Evolutionary conservation across 441 rosid genomes (phyloP).

Genomic region (Gossypium schwendimanii): DNA sequence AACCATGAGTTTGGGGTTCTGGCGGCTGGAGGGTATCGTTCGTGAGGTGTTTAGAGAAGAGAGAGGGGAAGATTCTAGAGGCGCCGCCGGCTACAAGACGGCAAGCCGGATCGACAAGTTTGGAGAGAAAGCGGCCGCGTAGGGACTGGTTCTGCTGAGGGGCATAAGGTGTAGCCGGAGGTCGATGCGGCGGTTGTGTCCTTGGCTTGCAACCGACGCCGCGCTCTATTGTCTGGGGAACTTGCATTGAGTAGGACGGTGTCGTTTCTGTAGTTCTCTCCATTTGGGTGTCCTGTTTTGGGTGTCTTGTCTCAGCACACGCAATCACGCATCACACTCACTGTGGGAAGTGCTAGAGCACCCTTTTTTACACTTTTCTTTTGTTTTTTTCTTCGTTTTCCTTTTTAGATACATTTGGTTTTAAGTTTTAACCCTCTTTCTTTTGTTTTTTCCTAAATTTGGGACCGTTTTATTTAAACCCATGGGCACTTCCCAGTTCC

Average conservation of each 20-base stretch:
- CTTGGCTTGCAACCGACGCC: slow-evolving; percentile 65
- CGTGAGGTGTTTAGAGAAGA: slow-evolving; percentile 41
- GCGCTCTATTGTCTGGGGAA: slow-evolving; percentile 13
- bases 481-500: too few relatives aligned
- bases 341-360: too few relatives aligned
- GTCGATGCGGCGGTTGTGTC: slow-evolving; percentile 37
- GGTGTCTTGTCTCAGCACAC: neutral
- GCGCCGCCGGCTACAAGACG: slow-evolving; percentile 52
- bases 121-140: slow-evolving; percentile 56
- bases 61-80: slow-evolving; percentile 47
- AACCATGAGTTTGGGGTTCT: slow-evolving; percentile 32
- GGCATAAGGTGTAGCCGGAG: slow-evolving; percentile 46
- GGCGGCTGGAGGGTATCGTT: slow-evolving; percentile 31
- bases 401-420: too few relatives aligned
- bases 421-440: too few relatives aligned
- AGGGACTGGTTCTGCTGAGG: slow-evolving; percentile 37
- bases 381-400: too few relatives aligned
- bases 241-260: slow-evolving; percentile 18
- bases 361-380: too few relatives aligned
- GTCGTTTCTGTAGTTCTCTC: slow-evolving; percentile 25
- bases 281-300: too few relatives aligned
- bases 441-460: too few relatives aligned
- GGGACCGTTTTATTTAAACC: too few relatives aligned
- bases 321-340: neutral
- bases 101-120: slow-evolving; percentile 66